Conservation (phyloP, 2,329 filamentous ascomycete genomes). For the Rachicladosporium sp. region DNA sequence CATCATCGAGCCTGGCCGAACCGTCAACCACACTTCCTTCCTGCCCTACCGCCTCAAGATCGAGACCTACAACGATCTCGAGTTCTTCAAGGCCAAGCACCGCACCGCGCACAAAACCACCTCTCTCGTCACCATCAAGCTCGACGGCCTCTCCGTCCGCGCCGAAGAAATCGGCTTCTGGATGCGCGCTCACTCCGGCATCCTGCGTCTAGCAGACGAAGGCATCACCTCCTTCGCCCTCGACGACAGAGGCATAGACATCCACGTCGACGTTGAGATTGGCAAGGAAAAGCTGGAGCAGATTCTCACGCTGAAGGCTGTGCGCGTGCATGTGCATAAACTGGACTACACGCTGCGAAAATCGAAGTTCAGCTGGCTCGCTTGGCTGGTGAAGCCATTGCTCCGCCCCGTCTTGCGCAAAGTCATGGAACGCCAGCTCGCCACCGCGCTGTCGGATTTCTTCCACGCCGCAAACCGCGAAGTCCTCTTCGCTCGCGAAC, state of each 20-base stretch:
- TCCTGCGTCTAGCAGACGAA: constrained; percentile 65
- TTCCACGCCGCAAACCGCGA: constrained; percentile 71
- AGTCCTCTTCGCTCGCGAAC: constrained; percentile 72
- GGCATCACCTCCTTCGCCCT: constrained; percentile 78
- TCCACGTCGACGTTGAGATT: constrained; percentile 74
- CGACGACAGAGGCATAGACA: constrained; percentile 76
- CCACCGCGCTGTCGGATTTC: constrained; percentile 54
- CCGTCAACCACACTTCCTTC: constrained; percentile 77
- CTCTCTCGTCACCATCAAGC: constrained; percentile 56
- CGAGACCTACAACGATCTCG: constrained; percentile 74
- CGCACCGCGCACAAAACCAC: constrained; percentile 58
- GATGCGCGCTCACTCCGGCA: constrained; percentile 63
- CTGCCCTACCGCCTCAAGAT: constrained; percentile 72
- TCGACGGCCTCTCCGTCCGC: constrained; percentile 71
- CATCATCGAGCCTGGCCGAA: constrained; percentile 75
- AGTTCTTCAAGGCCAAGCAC: constrained; percentile 67
- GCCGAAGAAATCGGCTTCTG: constrained; percentile 87
- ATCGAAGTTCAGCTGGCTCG: constrained; percentile 63
- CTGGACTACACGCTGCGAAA: constrained; percentile 65
- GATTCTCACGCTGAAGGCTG: constrained; percentile 63
- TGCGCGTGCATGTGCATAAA: constrained; percentile 75
- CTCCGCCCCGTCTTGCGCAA: constrained; percentile 69
- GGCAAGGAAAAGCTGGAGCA: constrained; percentile 66
- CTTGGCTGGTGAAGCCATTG: constrained; percentile 75
- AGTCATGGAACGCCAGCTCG: constrained; percentile 67